A percentile compares a stretch with the other conserved stretches of the same genome.
These are phyloP conservation scores for Fraxinus xanthoxyloides DNA, from an alignment of 305 asterid genomes.

Conservation along the genomic window DNA sequence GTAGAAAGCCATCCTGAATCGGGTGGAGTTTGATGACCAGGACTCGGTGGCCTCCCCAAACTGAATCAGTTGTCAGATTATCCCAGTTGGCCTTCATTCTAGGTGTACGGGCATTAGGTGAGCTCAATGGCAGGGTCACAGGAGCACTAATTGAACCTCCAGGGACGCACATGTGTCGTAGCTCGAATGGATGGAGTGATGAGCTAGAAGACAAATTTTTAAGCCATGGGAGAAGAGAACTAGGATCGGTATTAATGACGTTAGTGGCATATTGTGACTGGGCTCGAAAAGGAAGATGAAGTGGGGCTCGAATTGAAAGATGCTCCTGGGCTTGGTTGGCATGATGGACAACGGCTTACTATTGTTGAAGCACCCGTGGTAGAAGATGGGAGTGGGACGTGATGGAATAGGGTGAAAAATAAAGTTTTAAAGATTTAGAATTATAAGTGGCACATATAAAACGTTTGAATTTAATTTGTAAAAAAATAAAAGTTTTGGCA, in stretches of 20 bases:
- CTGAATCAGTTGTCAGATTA: constrained; percentile 44
- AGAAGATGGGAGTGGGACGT: too few relatives aligned
- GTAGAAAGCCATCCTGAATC: constrained; percentile 93
- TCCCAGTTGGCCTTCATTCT: constrained; percentile 73
- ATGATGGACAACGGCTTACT: constrained; percentile 73
- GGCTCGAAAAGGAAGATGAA: constrained; percentile 76
- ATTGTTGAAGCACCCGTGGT: constrained; percentile 54
- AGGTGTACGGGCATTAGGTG: constrained; percentile 80
- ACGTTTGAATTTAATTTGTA: too few relatives aligned
- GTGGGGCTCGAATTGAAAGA: constrained; percentile 79
- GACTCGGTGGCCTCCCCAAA: constrained; percentile 80
- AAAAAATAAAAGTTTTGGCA: too few relatives aligned
- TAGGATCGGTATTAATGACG: constrained; percentile 48
- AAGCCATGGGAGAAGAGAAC: constrained; percentile 94
- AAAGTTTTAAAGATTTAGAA: too few relatives aligned
- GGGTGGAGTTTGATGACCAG: constrained; percentile 77
- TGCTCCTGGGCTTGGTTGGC: constrained; percentile 78
- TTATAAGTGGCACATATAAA: too few relatives aligned
- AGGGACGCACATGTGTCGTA: constrained; percentile 68
- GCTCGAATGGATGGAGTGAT: constrained; percentile 52
- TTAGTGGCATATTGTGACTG: constrained; percentile 48
- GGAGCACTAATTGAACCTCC: constrained; percentile 97
- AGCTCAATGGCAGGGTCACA: constrained; percentile 89
- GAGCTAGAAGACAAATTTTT: constrained; percentile 76
- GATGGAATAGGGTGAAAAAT: too few relatives aligned